Evolutionary conservation across 805 yeast genomes (phyloP).

Genomic region (Dipodascus albidus): DNA sequence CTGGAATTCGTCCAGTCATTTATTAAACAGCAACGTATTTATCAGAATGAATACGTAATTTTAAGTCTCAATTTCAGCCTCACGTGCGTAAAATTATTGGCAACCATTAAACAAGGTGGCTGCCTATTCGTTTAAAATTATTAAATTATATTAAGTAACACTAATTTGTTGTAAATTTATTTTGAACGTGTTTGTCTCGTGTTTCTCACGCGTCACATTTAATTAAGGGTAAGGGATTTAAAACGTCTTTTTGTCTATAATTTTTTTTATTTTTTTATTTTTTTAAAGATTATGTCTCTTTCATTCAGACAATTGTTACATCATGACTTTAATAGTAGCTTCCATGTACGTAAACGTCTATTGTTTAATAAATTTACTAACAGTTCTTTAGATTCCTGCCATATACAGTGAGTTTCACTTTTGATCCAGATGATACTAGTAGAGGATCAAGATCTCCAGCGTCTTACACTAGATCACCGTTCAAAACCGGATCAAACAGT

Average conservation of each 20-base stretch:
- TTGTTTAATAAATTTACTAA: not conserved
- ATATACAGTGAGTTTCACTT: conserved; percentile 3
- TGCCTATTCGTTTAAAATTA: too few species aligned
- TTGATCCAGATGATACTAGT: not conserved
- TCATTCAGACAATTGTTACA: too few species aligned
- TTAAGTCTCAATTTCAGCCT: not conserved
- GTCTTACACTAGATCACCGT: not conserved
- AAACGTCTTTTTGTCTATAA: not conserved
- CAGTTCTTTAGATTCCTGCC: conserved; percentile 5
- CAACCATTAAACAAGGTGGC: too few species aligned
- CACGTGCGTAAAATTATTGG: not conserved
- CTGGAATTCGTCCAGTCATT: not conserved
- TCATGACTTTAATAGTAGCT: conserved; percentile 11
- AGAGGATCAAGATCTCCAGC: not conserved
- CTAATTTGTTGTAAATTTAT: too few species aligned
- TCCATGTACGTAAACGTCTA: conserved; percentile 14
- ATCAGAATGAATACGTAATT: not conserved
- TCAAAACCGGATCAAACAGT: not conserved
- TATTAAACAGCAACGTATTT: not conserved
- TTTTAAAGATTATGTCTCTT: not conserved
- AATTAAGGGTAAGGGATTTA: not conserved
- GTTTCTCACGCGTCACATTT: not conserved
- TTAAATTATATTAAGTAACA: too few species aligned
- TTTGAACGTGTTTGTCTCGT: not conserved
- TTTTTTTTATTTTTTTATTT: too few species aligned